Conservation (phyloP, 139 green algal genomes). For the Micractinium conductrix region DNA sequence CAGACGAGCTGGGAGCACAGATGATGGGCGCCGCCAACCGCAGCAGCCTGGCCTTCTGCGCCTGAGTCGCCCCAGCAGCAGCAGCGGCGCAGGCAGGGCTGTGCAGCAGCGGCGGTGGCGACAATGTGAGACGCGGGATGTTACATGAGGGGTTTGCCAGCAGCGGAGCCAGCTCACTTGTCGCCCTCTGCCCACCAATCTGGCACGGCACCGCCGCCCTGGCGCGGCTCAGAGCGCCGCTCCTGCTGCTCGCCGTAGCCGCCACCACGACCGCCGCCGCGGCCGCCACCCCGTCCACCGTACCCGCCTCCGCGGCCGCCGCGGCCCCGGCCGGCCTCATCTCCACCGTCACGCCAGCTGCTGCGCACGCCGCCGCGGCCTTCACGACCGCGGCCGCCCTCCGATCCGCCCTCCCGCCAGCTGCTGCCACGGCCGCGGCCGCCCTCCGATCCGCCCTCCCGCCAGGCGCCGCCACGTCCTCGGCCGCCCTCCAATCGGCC, state of each 20-base stretch:
- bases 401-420: no score
- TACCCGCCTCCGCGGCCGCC: no score
- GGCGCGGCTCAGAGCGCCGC: not conserved
- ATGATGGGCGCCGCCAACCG: not conserved
- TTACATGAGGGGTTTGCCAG: not conserved
- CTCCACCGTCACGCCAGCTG: no score
- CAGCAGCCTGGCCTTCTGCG: conserved; percentile 8
- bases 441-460: no score
- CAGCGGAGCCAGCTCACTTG: not conserved
- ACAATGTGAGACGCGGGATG: not conserved
- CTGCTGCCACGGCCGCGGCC: no score
- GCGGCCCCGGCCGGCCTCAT: no score
- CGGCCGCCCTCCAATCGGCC: not conserved
- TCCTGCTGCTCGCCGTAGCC: not conserved
- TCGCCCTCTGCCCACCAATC: not conserved
- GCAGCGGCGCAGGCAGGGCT: not conserved
- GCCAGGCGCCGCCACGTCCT: no score
- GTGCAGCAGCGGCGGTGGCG: not conserved
- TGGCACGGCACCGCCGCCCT: not conserved
- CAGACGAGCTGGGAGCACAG: conserved; percentile 2
- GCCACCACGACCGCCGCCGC: not conserved
- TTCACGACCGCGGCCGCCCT: no score
- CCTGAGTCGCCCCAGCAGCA: no score
- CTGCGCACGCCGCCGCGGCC: no score
- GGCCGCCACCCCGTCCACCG: not conserved